These are phyloP conservation scores for Candida nanaspora DNA, from an alignment of 805 yeast species.

Conservation along the genomic window DNA sequence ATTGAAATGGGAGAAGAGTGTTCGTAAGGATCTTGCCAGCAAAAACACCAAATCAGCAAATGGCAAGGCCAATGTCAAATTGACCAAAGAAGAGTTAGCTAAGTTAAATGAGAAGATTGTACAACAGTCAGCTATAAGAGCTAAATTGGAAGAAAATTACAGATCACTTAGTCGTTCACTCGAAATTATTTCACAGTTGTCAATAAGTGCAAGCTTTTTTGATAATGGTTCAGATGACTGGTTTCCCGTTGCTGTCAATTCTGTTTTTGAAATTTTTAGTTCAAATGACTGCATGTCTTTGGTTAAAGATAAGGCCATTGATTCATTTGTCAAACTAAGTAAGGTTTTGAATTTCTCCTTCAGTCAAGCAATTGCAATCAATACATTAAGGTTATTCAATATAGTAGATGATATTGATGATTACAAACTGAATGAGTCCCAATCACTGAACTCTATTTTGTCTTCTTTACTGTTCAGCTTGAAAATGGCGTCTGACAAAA, in stretches of 20 bases:
- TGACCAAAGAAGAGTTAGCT: conserved; percentile 70
- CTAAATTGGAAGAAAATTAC: conserved; percentile 31
- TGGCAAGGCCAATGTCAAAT: conserved; percentile 35
- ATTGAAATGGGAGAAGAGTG: conserved; percentile 80
- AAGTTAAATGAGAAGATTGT: conserved; percentile 55
- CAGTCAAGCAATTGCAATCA: conserved; percentile 55
- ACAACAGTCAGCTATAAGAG: conserved; percentile 54
- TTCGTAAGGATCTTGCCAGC: conserved; percentile 66
- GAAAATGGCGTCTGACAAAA: conserved; percentile 67
- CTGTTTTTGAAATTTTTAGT: conserved; percentile 38
- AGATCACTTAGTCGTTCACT: conserved; percentile 40
- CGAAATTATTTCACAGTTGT: conserved; percentile 45
- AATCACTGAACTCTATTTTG: conserved; percentile 45
- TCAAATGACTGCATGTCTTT: conserved; percentile 20
- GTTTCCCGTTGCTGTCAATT: conserved; percentile 61
- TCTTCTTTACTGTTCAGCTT: conserved; percentile 69
- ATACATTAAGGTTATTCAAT: conserved; percentile 53
- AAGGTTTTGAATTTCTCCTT: conserved; percentile 36
- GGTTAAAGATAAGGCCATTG: conserved; percentile 19
- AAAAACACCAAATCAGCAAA: conserved; percentile 27
- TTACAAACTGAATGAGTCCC: conserved; percentile 30
- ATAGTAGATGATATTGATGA: conserved; percentile 39
- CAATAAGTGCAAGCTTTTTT: conserved; percentile 38
- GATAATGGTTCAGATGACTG: conserved; percentile 63
- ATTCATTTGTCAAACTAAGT: neutral